Evolutionary conservation across 2,329 filamentous ascomycete species (phyloP).

Genomic region (Aspergillus neoniger): DNA sequence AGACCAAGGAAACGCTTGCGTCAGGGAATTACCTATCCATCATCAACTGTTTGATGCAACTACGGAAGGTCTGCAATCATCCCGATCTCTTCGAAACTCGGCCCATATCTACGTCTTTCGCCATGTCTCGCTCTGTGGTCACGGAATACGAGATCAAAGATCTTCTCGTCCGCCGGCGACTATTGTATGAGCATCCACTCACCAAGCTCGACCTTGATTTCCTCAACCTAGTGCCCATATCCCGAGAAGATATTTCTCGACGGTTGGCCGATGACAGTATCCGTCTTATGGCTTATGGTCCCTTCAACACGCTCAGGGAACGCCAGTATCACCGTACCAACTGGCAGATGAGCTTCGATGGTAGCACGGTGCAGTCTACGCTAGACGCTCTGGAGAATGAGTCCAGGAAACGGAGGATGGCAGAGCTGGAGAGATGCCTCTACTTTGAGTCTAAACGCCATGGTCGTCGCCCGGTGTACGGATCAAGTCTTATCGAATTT

Average conservation of each 20-base stretch:
- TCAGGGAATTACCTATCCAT: slow-evolving; percentile 97
- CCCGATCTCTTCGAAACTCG: slow-evolving; percentile 95
- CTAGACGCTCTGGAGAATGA: slow-evolving; percentile 72
- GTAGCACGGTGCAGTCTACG: slow-evolving; percentile 68
- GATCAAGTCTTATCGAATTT: slow-evolving; percentile 73
- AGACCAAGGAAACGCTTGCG: slow-evolving; percentile 83
- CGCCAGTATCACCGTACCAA: slow-evolving; percentile 61
- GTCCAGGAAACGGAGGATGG: slow-evolving; percentile 68
- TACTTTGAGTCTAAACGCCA: slow-evolving; percentile 80
- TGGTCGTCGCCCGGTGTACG: slow-evolving; percentile 79
- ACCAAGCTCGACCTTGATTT: slow-evolving; percentile 71
- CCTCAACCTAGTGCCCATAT: slow-evolving; percentile 74
- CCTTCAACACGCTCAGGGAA: slow-evolving; percentile 70
- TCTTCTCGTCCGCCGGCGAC: slow-evolving; percentile 64
- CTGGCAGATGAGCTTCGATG: slow-evolving; percentile 63
- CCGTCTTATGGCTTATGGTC: slow-evolving; percentile 68
- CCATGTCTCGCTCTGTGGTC: slow-evolving; percentile 77
- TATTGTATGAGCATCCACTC: slow-evolving; percentile 66
- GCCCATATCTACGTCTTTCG: slow-evolving; percentile 94
- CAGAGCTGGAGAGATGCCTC: slow-evolving; percentile 77
- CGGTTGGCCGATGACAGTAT: slow-evolving; percentile 56
- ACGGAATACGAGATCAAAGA: slow-evolving; percentile 75
- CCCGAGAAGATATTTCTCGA: slow-evolving; percentile 66
- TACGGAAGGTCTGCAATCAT: slow-evolving; percentile 97
- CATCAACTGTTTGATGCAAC: slow-evolving; percentile 96